A percentile compares a stretch with the other conserved stretches of the same genome.
Evolutionary conservation across 2,329 filamentous ascomycete genomes (phyloP).

Genomic region (Fusarium setosum): DNA sequence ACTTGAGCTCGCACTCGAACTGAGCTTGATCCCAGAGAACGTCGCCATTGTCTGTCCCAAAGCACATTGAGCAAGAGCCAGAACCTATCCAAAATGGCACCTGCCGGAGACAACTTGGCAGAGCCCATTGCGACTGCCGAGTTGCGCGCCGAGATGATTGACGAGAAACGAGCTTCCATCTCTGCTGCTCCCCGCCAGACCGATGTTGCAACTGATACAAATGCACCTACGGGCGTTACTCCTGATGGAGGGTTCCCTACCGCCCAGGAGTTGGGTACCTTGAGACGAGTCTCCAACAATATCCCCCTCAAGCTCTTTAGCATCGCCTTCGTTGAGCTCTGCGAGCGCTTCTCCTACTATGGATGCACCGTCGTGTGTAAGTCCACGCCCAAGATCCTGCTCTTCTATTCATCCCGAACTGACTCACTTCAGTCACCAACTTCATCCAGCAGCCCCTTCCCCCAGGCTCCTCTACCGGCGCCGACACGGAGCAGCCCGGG

Average conservation of each 20-base stretch:
- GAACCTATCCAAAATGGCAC: constrained; percentile 39
- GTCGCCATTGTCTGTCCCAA: background rate
- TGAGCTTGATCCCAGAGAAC: background rate
- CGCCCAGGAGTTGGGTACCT: constrained; percentile 57
- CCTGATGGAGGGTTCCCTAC: constrained; percentile 35
- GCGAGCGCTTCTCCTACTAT: constrained; percentile 80
- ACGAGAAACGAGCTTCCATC: constrained; percentile 46
- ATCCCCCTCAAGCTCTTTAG: constrained; percentile 71
- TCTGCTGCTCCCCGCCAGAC: constrained; percentile 20
- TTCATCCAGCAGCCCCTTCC: constrained; percentile 72
- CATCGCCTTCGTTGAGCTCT: constrained; percentile 75
- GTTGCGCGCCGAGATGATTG: constrained; percentile 41
- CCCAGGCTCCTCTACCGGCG: constrained; percentile 64
- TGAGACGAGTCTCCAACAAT: constrained; percentile 65
- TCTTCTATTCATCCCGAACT: background rate
- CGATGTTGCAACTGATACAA: background rate
- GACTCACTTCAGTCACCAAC: constrained; percentile 60
- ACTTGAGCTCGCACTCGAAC: background rate
- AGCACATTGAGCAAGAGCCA: constrained; percentile 3
- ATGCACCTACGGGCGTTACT: background rate
- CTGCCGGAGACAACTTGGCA: constrained; percentile 48
- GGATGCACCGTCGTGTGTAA: constrained; percentile 73
- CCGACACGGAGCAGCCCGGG: constrained; percentile 57
- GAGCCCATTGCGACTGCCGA: constrained; percentile 48
- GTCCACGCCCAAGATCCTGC: constrained; percentile 45